A percentile compares a stretch with the other conserved stretches of the same genome.
Conservation (phyloP, 2,329 filamentous ascomycete genomes). For the Pyrenophora seminiperda region DNA sequence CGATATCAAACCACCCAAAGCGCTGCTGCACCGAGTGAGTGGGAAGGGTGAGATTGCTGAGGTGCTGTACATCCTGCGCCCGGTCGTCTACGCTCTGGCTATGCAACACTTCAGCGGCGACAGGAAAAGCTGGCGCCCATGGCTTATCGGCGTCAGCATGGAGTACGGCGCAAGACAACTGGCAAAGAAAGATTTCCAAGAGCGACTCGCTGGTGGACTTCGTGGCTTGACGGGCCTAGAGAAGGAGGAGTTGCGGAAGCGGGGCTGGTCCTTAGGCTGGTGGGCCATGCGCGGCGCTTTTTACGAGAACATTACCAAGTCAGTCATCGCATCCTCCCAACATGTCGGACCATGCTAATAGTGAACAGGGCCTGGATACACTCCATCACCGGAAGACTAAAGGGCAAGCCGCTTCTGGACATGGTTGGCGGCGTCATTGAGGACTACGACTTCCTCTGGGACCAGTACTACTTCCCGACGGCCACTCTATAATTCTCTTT, state of each 20-base stretch:
- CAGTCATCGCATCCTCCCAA: constrained; percentile 30
- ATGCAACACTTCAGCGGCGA: constrained; percentile 74
- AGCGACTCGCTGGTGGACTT: constrained; percentile 70
- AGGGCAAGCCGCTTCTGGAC: constrained; percentile 73
- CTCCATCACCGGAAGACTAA: constrained; percentile 72
- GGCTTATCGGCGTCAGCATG: constrained; percentile 82
- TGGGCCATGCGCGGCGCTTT: constrained; percentile 97
- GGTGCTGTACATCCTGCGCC: constrained; percentile 87
- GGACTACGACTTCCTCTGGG: constrained; percentile 98
- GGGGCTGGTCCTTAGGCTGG: constrained; percentile 91
- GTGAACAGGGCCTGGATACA: constrained; percentile 63
- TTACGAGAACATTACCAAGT: constrained; percentile 86
- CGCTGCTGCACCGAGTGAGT: constrained; percentile 75
- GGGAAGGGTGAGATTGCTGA: constrained; percentile 84
- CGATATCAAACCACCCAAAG: constrained; percentile 90
- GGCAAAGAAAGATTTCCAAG: constrained; percentile 67
- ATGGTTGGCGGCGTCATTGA: constrained; percentile 85
- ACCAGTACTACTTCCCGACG: constrained; percentile 90
- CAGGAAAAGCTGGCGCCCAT: constrained; percentile 86
- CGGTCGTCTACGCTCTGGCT: constrained; percentile 82
- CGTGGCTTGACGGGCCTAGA: constrained; percentile 82
- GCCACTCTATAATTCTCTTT: constrained; percentile 56
- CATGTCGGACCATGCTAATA: constrained; percentile 22
- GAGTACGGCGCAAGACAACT: constrained; percentile 91
- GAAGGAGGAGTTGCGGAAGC: constrained; percentile 83